Percentiles rank a stretch among this genome's conserved stretches.
These are phyloP conservation scores for Solanum chacoense DNA, from an alignment of 305 asterid species.

Conservation along the genomic window DNA sequence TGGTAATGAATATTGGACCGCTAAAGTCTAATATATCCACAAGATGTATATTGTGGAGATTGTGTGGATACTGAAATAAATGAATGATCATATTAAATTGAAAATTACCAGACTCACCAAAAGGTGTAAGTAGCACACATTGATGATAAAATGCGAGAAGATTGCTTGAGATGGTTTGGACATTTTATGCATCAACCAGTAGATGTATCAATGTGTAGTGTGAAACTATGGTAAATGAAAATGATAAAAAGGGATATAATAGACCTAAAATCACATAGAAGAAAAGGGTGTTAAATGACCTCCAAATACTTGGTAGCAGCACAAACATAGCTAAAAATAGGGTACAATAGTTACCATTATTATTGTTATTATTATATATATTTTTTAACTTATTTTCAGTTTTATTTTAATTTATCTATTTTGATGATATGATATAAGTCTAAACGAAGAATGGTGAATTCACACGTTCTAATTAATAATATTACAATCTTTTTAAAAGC, in stretches of 20 bases:
- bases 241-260: neutral
- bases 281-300: neutral
- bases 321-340: neutral
- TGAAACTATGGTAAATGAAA: neutral
- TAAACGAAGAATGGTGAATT: too few relatives aligned
- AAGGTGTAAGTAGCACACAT: neutral
- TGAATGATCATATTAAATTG: neutral
- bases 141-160: neutral
- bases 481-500: fast-evolving
- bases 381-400: neutral
- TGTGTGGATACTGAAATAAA: neutral
- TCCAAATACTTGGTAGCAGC: neutral
- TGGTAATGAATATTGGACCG: neutral
- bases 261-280: neutral
- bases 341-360: neutral
- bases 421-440: neutral
- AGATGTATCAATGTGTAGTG: neutral
- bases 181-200: neutral
- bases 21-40: neutral
- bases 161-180: neutral
- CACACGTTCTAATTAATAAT: too few relatives aligned
- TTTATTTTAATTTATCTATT: too few relatives aligned
- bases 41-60: neutral
- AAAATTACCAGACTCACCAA: neutral
- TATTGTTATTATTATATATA: too few relatives aligned